These are phyloP conservation scores for Dendrocalamus latiflorus DNA, from an alignment of 202 grass and related monocot genomes.

Conservation along the genomic window DNA sequence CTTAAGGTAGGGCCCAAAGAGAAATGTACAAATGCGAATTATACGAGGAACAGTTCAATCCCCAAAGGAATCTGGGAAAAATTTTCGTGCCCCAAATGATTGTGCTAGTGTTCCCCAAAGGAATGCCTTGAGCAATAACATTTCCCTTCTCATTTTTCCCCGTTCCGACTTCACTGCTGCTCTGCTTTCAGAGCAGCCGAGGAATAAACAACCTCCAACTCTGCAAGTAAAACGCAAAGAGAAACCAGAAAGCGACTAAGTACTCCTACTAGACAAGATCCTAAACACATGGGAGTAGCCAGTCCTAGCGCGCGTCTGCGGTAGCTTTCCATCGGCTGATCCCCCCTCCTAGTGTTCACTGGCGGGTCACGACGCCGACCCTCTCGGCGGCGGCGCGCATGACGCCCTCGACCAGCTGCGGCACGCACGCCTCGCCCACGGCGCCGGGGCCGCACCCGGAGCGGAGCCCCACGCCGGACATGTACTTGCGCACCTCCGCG, in stretches of 20 bases:
- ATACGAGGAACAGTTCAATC: too few species aligned
- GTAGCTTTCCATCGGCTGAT: not conserved
- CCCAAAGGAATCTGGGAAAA: too few species aligned
- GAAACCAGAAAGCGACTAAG: too few species aligned
- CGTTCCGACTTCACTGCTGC: not conserved
- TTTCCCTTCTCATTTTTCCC: too few species aligned
- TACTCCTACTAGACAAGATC: slow-evolving; percentile 6
- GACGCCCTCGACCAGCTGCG: slow-evolving; percentile 30
- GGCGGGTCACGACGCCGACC: slow-evolving; percentile 23
- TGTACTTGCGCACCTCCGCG: slow-evolving; percentile 75
- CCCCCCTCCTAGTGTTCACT: not conserved
- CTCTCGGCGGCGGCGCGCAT: too few species aligned
- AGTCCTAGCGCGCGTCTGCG: not conserved
- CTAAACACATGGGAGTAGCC: not conserved
- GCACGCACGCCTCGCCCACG: slow-evolving; percentile 28
- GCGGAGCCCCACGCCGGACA: slow-evolving; percentile 51
- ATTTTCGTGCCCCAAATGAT: too few species aligned
- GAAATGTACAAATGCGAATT: too few species aligned
- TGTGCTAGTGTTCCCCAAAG: too few species aligned
- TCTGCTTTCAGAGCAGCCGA: slow-evolving; percentile 32
- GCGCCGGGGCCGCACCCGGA: slow-evolving; percentile 34
- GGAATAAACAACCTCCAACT: not conserved
- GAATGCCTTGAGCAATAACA: too few species aligned
- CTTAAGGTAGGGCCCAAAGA: too few species aligned
- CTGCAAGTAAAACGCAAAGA: too few species aligned